Evolutionary conservation across 345 rosid genomes (phyloP).

Genomic region (Eutrema heterophyllum): DNA sequence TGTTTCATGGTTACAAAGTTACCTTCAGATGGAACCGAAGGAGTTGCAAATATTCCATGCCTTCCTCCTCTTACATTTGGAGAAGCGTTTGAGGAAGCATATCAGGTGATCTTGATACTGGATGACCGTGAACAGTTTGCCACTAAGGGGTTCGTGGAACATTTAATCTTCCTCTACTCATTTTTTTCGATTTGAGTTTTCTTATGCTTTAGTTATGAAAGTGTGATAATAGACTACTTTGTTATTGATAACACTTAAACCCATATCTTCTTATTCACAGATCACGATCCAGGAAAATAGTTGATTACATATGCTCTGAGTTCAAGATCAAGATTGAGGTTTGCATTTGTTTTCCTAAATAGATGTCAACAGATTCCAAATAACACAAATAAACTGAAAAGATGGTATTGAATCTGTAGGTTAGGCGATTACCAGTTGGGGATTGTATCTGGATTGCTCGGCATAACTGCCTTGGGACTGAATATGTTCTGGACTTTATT

Average conservation of each 20-base stretch:
- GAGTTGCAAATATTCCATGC: constrained; percentile 33
- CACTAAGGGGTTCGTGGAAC: constrained; percentile 51
- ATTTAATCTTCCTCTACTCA: not conserved
- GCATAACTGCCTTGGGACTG: constrained; percentile 53
- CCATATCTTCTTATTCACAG: constrained; percentile 32
- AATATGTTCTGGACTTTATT: constrained; percentile 89
- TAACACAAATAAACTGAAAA: not conserved
- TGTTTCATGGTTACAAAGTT: constrained; percentile 36
- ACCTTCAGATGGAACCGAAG: constrained; percentile 29
- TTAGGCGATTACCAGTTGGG: constrained; percentile 81
- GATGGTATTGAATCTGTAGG: constrained; percentile 38
- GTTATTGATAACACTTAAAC: constrained; percentile 30
- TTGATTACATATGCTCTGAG: constrained; percentile 53
- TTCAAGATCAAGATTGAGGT: constrained; percentile 71
- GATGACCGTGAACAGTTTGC: constrained; percentile 82
- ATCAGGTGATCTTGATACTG: constrained; percentile 67
- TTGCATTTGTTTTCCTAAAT: constrained; percentile 1
- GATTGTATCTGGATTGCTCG: constrained; percentile 93
- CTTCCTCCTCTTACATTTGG: constrained; percentile 70
- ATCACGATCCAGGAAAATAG: constrained; percentile 59
- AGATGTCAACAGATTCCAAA: not conserved
- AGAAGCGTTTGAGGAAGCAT: constrained; percentile 72
- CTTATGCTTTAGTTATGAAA: not conserved
- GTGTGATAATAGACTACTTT: not conserved
- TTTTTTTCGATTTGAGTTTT: not conserved